Base-by-base conservation (phyloP, 1,284 basidiomycete genomes). In the Cutaneotrichosporon daszewskae region DNA sequence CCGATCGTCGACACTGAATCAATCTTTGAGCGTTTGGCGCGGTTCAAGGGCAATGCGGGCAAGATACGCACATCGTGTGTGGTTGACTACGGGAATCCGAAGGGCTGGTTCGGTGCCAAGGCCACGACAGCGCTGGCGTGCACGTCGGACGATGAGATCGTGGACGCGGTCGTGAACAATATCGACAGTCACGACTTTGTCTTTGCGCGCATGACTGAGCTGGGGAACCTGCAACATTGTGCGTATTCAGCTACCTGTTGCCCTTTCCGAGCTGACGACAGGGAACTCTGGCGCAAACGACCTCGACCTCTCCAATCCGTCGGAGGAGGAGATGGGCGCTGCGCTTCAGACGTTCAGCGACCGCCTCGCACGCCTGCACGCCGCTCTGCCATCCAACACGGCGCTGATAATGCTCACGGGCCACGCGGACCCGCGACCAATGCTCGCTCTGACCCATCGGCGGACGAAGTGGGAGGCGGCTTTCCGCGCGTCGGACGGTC, bases 371-470 rank as follows among this genome's bases (percentile, higher is more conserved):
- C 61, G 71, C 4, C 71, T 95, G 0, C 81, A 90, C 59, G 72
- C 76, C 0, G 66, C 80, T 0, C 77, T 95, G 0, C 87, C 88
- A 0, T 63, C 80, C 7, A 80, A 83, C 20, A 87, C 88, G 0
- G 88, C 88, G 0, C 65, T 95, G 11, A 72, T 94, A 32, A 74
- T 95, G 34, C 82, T 94, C 59, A 87, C 84, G 0, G 90, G 90
- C 0, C 87, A 94, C 61, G 80, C 81, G 1, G 86, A 92, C 61
- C 89, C 91, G 0, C 78, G 86, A 0, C 73, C 68, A 1, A 89
- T 91, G 85, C 73, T 82, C 1, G 64, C 75, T 19, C 72, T 94
- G 17, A 81, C 81, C 46, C 76, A 77, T 3, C 77, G 82, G 43
- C 84, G 87, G 63, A 69, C 70, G 4, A 75, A 77, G 16, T 92